Percentiles rank a stretch among this genome's conserved stretches.
phyloP scores from a whole-genome alignment of 2,329 filamentous ascomycete genomes.

The Ceratocystis albifundus region DNA sequence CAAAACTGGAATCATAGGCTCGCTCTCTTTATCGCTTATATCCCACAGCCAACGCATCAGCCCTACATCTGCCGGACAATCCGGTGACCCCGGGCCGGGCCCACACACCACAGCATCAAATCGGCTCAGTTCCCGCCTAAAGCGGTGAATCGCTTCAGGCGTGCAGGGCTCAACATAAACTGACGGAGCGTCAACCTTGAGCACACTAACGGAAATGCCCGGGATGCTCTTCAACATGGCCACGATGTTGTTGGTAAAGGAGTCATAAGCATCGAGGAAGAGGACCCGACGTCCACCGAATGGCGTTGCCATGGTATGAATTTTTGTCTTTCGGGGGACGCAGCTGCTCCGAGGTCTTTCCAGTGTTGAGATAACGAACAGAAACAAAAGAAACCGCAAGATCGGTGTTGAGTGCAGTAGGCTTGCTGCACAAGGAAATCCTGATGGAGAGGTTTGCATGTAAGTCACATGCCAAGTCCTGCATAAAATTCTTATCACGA shows the following conservation, averaged over 20 bases:
- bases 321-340: not conserved
- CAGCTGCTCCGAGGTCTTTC: not conserved
- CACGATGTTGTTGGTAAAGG: slow-evolving; percentile 91
- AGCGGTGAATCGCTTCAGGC: slow-evolving; percentile 33
- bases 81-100: slow-evolving; percentile 77
- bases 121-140: slow-evolving; percentile 34
- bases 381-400: not conserved
- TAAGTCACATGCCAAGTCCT: not conserved
- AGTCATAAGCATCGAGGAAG: slow-evolving; percentile 93
- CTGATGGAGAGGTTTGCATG: not conserved
- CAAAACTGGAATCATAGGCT: slow-evolving; percentile 59
- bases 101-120: slow-evolving; percentile 85
- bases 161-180: slow-evolving; percentile 33
- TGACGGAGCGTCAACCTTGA: slow-evolving; percentile 57
- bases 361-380: not conserved
- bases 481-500: not conserved
- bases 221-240: slow-evolving; percentile 63
- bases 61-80: slow-evolving; percentile 62
- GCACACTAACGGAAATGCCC: slow-evolving; percentile 49
- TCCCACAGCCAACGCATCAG: slow-evolving; percentile 68
- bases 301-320: slow-evolving; percentile 26
- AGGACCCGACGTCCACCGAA: slow-evolving; percentile 46
- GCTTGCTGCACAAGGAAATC: not conserved
- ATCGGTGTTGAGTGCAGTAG: not conserved
- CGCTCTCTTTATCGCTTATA: slow-evolving; percentile 30